Evolutionary conservation across 768 basidiomycete species (phyloP), one percentile per base, ranked within the genome.

Genomic region (Psilocybe subaeruginosa): DNA sequence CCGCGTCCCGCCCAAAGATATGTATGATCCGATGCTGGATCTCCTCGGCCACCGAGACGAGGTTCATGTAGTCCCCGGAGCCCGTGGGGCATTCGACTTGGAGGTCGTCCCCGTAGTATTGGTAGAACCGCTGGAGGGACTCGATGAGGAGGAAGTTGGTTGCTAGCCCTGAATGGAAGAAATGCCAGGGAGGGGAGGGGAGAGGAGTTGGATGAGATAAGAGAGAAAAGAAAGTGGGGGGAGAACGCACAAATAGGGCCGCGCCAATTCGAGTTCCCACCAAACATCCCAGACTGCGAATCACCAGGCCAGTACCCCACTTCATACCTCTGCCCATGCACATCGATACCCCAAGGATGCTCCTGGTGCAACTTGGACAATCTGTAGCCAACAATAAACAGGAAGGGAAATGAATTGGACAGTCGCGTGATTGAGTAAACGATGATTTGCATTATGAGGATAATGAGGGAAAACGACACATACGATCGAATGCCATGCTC

Each of bases 11-110:
- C n/a, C 93, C 89, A 69, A 99, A 99, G 68, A 99, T 95, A 74
- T 99, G 95, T 58, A 99, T 99, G 63, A 99, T 88, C n/a, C 97
- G 90, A 71, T 99, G 97, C 74, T 99, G 97, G 58, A 99, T 95
- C 74, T 99, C 97, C 69, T 98, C 97, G 4, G 97, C 95, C 17
- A 97, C 95, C 60, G 86, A 84, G 8, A 90, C 93, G 7, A 99
- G 86, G 71, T 95, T 93, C 95, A 98, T 98, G 75, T 90, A 94
- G 66, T 97, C 96, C n/a, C 97, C 97, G 64, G 90, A 92, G 29
- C 95, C 95, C 0, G 94, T 95, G 4, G 97, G 97, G 69, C 97
- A 99, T 74, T 99, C 97, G 30, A 97, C 90, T 77, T 93, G 90
- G 37, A 98, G 77, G 19, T 92, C 89, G 58, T 95, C 90, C 2